Conservation (phyloP, 495 filamentous ascomycete species). For the Corynascus novoguineensis region DNA sequence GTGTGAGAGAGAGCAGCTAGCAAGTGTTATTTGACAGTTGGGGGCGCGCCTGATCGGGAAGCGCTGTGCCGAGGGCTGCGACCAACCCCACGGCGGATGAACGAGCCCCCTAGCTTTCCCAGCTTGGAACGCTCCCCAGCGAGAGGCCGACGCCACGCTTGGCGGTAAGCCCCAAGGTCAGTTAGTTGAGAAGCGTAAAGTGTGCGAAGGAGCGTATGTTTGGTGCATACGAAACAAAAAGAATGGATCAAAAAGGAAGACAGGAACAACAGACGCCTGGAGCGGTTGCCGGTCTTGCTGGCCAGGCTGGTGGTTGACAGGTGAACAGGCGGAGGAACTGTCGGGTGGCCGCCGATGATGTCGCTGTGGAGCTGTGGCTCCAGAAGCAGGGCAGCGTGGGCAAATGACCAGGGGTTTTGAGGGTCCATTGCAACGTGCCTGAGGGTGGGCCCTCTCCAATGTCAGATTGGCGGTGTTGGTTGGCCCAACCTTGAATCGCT, state of each 20-base stretch:
- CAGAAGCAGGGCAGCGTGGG: no score
- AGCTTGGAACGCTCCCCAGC: neutral
- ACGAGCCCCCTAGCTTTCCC: neutral
- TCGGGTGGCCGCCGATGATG: slow-evolving; percentile 16
- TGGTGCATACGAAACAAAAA: neutral
- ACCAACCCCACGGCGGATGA: slow-evolving; percentile 20
- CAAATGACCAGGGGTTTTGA: neutral
- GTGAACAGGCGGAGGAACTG: neutral
- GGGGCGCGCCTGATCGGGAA: slow-evolving; percentile 6
- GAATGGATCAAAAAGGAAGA: neutral
- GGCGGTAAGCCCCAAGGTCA: neutral
- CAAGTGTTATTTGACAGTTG: neutral
- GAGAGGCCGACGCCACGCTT: slow-evolving; percentile 3
- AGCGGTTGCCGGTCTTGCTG: neutral
- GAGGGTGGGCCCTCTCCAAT: neutral
- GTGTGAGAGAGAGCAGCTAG: neutral
- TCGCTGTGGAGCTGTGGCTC: slow-evolving; percentile 21
- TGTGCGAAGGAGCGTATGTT: neutral
- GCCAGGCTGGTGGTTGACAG: neutral
- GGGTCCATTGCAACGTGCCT: slow-evolving; percentile 1
- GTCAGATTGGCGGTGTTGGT: neutral
- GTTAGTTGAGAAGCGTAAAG: neutral
- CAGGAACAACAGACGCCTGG: neutral
- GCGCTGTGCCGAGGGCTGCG: slow-evolving; percentile 14
- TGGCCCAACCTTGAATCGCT: no score